These are phyloP conservation scores for Rhizopogon rudus DNA, from an alignment of 768 basidiomycete species.

Conservation along the genomic window DNA sequence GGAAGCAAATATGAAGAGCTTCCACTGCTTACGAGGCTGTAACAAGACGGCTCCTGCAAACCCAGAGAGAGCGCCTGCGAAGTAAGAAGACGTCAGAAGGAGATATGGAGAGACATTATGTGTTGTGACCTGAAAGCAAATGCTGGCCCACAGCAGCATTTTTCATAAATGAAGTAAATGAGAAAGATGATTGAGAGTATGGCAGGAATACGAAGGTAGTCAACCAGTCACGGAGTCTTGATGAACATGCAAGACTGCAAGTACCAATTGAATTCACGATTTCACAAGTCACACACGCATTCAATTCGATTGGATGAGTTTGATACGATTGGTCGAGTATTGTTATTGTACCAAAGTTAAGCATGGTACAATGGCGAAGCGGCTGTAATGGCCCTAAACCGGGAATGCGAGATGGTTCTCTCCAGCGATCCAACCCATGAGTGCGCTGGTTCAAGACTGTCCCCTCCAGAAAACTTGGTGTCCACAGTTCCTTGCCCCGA, in stretches of 20 bases:
- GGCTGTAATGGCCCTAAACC: conserved; percentile 79
- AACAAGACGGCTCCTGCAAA: conserved; percentile 69
- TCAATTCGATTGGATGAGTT: no score
- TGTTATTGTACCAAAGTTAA: not conserved
- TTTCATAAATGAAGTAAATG: conserved; percentile 15
- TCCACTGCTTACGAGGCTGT: conserved; percentile 59
- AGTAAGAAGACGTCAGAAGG: not conserved
- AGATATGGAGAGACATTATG: not conserved
- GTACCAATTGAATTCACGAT: no score
- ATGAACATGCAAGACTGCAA: no score
- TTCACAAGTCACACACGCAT: no score
- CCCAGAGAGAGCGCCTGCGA: conserved; percentile 70
- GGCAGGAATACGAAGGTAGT: not conserved
- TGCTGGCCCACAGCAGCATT: conserved; percentile 22
- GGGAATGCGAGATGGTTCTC: conserved; percentile 71
- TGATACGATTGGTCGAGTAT: no score
- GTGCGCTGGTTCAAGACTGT: conserved; percentile 93
- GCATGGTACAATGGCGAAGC: conserved; percentile 43
- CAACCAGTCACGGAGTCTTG: no score
- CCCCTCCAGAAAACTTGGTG: conserved; percentile 95
- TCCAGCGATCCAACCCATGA: conserved; percentile 55
- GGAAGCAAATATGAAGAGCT: not conserved
- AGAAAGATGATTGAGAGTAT: not conserved
- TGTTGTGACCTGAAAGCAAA: conserved; percentile 20
- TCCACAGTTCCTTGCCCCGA: conserved; percentile 60